Evolutionary conservation across 768 basidiomycete species (phyloP), one percentile per base, ranked within the genome.

Genomic region (Coprinellus micaceus): DNA sequence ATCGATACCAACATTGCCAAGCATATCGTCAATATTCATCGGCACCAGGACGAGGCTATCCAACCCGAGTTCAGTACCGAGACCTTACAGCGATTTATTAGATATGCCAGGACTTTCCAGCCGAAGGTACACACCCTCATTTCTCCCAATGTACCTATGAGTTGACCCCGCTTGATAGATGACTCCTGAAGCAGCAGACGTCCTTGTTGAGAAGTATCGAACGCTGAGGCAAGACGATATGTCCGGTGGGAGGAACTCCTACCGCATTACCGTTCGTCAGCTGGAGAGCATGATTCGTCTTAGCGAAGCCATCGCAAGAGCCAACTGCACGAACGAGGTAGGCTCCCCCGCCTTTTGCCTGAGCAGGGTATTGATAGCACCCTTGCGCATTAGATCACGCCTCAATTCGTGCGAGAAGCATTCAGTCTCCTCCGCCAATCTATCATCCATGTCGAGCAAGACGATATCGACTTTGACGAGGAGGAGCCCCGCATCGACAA

Each of bases 401-500:
- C 96, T 6, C 88, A 83, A 2, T 95, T 96, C 67, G 96, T 99
- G 21, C 86, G 94, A 39, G 97, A 99, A 71, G 97, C 97, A 2
- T 98, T 91, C 73, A 86, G 85, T 41, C 86, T 99, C 19, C 77
- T 99, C 12, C 85, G 91, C 24, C 95, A 97, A 68, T 98, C 97
- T 2, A 99, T 99, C 72, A 98, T 99, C 64, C 97, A 98, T 66
- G 95, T 99, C 58, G 97, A 99, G 67, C 94, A 98, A 69, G 97
- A 99, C 67, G 96, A 98, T 64, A 87, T 99, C 65, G 94, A 97
- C 67, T 91, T 98, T 69, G 97, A 98, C 66, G 92, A 95, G 62
- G 93, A 96, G 64, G 93, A 93, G 56, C 71, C 81, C 2, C 78
- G 81, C 52, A 84, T 78, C 19, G 82, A 82, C 9, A 74, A 64